Evolutionary conservation across 768 basidiomycete genomes (phyloP).

Genomic region (Trametes cinnabarina): DNA sequence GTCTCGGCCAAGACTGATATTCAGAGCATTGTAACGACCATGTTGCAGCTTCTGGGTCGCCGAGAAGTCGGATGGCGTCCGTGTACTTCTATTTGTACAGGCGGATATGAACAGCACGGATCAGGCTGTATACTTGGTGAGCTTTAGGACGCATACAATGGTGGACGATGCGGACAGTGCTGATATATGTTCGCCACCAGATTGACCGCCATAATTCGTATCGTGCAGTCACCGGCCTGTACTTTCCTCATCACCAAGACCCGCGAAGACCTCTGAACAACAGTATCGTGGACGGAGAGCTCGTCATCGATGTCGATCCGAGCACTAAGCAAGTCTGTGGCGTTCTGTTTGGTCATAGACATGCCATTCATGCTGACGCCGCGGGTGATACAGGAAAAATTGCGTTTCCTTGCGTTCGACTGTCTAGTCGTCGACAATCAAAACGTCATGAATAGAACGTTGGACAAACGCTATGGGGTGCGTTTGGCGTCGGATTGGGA

Average conservation of each 20-base stretch:
- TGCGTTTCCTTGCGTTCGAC: constrained; percentile 88
- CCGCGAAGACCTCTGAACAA: constrained; percentile 65
- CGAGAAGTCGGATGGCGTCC: constrained; percentile 96
- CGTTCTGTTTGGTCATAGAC: neutral
- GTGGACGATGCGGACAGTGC: neutral
- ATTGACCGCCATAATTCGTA: constrained; percentile 94
- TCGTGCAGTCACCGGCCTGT: constrained; percentile 69
- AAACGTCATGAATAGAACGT: constrained; percentile 80
- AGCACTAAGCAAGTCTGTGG: constrained; percentile 60
- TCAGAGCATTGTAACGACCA: neutral
- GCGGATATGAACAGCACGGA: constrained; percentile 50
- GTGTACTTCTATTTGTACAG: constrained; percentile 81
- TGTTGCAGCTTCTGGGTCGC: constrained; percentile 91
- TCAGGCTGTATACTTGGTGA: constrained; percentile 74
- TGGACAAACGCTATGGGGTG: constrained; percentile 91
- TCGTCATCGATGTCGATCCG: constrained; percentile 88
- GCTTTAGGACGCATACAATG: neutral
- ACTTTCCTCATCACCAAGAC: constrained; percentile 87
- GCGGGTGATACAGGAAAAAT: constrained; percentile 55
- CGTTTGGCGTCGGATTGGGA: constrained; percentile 27
- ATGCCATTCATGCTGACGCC: neutral
- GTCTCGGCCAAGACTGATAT: neutral
- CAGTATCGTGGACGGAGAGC: constrained; percentile 89
- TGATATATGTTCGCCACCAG: constrained; percentile 39
- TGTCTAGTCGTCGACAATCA: constrained; percentile 83